These are phyloP conservation scores for Kodamaea neixiangensis DNA, from an alignment of 805 yeast species.

Conservation along the genomic window DNA sequence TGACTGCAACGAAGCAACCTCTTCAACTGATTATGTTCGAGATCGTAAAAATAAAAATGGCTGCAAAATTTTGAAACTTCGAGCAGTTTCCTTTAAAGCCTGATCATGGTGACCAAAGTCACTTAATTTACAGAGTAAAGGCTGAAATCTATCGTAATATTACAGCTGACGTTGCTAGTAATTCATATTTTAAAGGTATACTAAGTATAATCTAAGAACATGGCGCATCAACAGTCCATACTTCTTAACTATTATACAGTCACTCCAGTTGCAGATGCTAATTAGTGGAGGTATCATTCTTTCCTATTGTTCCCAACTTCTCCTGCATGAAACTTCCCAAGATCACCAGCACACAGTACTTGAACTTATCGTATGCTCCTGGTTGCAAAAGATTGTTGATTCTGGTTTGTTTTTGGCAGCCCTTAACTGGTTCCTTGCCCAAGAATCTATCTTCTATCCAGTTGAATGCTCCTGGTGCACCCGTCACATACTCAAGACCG, in stretches of 20 bases:
- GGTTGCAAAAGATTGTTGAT: conserved; percentile 45
- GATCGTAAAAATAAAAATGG: background rate
- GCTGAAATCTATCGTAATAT: too few species aligned
- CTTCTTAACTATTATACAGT: background rate
- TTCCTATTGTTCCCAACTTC: conserved; percentile 5
- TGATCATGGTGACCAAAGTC: too few species aligned
- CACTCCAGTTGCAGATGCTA: background rate
- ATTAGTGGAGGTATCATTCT: background rate
- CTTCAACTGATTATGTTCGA: too few species aligned
- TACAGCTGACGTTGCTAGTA: too few species aligned
- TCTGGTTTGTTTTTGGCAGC: conserved; percentile 41
- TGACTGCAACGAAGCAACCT: too few species aligned
- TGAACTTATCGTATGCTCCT: conserved; percentile 25
- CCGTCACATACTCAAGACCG: conserved; percentile 15
- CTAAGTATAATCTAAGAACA: too few species aligned
- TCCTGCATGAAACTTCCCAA: conserved; percentile 7
- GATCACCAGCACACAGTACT: background rate
- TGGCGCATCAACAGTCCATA: too few species aligned
- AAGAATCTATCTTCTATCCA: conserved; percentile 21
- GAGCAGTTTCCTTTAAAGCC: too few species aligned
- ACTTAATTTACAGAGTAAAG: too few species aligned
- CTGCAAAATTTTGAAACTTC: background rate
- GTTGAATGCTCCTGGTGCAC: conserved; percentile 17
- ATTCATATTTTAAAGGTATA: too few species aligned
- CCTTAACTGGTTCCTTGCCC: conserved; percentile 17